phyloP scores from a whole-genome alignment of 805 yeast species.

The Suhomyces prunicola region DNA sequence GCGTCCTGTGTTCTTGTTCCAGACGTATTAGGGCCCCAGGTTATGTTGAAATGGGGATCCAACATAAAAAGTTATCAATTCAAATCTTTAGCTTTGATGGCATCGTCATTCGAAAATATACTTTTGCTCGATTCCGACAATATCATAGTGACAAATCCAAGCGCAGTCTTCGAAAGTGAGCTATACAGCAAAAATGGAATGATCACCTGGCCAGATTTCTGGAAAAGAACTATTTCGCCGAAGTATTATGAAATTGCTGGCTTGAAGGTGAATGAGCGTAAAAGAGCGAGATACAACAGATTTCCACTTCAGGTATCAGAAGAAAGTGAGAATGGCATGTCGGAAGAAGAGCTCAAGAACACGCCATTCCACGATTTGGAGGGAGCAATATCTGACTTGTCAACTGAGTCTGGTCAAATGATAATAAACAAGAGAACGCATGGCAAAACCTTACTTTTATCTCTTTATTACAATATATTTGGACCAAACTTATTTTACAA shows the following conservation, averaged over 20 bases:
- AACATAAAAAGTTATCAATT: conserved; percentile 64
- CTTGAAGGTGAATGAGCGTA: conserved; percentile 24
- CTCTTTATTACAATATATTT: conserved; percentile 62
- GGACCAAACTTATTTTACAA: conserved; percentile 63
- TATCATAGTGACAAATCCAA: conserved; percentile 28
- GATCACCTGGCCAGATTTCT: conserved; percentile 45
- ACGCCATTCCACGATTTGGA: conserved; percentile 60
- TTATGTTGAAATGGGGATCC: conserved; percentile 33
- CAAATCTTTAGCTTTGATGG: conserved; percentile 53
- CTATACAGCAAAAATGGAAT: conserved; percentile 30
- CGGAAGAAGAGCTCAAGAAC: conserved; percentile 7
- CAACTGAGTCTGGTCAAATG: conserved; percentile 70
- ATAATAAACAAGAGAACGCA: conserved; percentile 57
- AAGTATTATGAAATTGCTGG: conserved; percentile 35
- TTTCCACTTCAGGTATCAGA: conserved; percentile 17
- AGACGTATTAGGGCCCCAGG: conserved; percentile 48
- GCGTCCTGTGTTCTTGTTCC: conserved; percentile 60
- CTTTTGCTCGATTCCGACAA: conserved; percentile 37
- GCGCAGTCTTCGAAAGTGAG: conserved; percentile 25
- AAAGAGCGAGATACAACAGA: conserved; percentile 24
- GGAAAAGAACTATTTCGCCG: conserved; percentile 38
- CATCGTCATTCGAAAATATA: conserved; percentile 33
- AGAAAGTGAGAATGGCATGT: conserved; percentile 2
- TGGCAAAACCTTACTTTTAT: conserved; percentile 52
- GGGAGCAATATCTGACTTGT: conserved; percentile 66